phyloP scores from a whole-genome alignment of 2,329 filamentous ascomycete species.

The Coleophoma cylindrospora region DNA sequence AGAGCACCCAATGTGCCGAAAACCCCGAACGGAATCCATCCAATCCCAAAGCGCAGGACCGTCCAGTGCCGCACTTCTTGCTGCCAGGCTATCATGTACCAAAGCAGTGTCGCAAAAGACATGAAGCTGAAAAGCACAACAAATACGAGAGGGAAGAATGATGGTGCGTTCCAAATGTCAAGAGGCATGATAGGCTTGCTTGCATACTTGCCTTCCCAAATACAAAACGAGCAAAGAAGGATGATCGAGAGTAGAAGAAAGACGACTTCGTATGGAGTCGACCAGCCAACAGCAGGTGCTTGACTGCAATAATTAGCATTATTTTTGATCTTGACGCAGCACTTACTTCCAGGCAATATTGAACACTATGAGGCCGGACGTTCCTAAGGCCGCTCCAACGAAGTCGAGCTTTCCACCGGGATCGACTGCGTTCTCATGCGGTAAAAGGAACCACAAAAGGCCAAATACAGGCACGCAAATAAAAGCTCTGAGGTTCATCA shows the following conservation, averaged over 20 bases:
- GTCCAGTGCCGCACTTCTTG: conserved; percentile 35
- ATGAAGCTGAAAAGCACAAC: conserved; percentile 14
- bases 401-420: conserved; percentile 33
- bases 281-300: conserved; percentile 17
- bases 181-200: conserved; percentile 16
- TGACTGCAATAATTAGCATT: conserved; percentile 5
- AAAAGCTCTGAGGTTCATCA: neutral
- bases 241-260: conserved; percentile 11
- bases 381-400: conserved; percentile 33
- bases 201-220: conserved; percentile 13
- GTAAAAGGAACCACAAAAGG: conserved; percentile 1
- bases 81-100: conserved; percentile 42
- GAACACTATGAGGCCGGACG: conserved; percentile 37
- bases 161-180: conserved; percentile 17
- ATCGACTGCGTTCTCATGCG: conserved; percentile 15
- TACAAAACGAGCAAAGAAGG: conserved; percentile 7
- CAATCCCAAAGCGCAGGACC: conserved; percentile 33
- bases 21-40: conserved; percentile 36
- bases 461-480: neutral
- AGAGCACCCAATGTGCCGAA: conserved; percentile 31
- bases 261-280: conserved; percentile 7
- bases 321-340: no score
- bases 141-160: conserved; percentile 10
- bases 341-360: conserved; percentile 46
- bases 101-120: conserved; percentile 35